Percentiles rank a stretch among this genome's conserved stretches.
Conservation (phyloP, 1,284 basidiomycete species). For the Tilletia indica region DNA sequence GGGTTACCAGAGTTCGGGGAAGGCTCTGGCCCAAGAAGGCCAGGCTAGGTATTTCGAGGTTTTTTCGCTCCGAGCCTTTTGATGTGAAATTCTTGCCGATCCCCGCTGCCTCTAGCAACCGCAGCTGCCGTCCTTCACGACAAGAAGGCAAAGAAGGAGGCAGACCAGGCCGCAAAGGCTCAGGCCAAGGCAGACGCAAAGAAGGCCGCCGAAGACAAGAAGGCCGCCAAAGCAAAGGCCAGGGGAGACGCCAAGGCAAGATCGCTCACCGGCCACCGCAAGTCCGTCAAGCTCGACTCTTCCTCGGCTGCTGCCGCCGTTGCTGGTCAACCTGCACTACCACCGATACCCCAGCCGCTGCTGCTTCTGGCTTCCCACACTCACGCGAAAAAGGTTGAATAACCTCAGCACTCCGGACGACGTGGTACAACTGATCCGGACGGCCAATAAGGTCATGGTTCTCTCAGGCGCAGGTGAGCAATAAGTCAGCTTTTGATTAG, state of each 20-base stretch:
- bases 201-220: neutral
- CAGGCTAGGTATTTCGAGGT: too few species aligned
- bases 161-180: constrained; percentile 7
- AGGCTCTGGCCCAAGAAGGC: too few species aligned
- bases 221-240: constrained; percentile 5
- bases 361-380: neutral
- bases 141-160: constrained; percentile 14
- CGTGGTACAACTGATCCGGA: constrained; percentile 71
- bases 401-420: constrained; percentile 80
- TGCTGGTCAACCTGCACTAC: neutral
- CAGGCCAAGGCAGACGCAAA: constrained; percentile 11
- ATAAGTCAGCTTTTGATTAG: too few species aligned
- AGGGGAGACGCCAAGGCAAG: constrained; percentile 74
- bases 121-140: neutral
- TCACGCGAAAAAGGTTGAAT: constrained; percentile 68
- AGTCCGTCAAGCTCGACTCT: neutral
- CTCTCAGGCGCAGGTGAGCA: constrained; percentile 75
- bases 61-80: too few species aligned
- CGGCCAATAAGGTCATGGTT: constrained; percentile 74
- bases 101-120: neutral
- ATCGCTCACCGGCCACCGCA: neutral
- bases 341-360: neutral
- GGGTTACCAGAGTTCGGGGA: too few species aligned
- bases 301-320: neutral
- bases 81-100: too few species aligned